Evolutionary conservation across 306 rosid species (phyloP).

Genomic region (Delonix regia): DNA sequence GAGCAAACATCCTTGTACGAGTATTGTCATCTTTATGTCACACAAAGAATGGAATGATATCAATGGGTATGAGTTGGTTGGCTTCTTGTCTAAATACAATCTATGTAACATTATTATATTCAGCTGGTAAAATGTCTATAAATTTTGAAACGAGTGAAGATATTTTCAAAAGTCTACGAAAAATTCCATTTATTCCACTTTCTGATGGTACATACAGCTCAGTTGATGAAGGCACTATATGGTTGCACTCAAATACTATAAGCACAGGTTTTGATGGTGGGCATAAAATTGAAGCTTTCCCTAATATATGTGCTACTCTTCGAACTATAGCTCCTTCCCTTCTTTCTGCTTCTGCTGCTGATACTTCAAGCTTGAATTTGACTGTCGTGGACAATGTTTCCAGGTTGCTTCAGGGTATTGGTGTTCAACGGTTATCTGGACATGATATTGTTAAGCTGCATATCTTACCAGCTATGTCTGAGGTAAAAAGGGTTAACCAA

Average conservation of each 20-base stretch:
- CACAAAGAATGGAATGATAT: constrained; percentile 47
- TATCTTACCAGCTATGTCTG: constrained; percentile 73
- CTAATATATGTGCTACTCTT: constrained; percentile 67
- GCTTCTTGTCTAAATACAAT: constrained; percentile 68
- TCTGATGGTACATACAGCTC: constrained; percentile 86
- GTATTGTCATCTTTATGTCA: constrained; percentile 61
- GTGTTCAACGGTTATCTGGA: constrained; percentile 82
- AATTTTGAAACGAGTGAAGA: constrained; percentile 52
- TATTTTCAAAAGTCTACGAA: constrained; percentile 52
- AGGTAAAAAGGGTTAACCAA: constrained; percentile 40
- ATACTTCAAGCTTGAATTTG: constrained; percentile 46
- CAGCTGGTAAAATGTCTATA: constrained; percentile 46
- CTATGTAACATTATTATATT: constrained; percentile 48
- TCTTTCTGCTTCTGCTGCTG: constrained; percentile 55
- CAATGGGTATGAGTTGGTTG: constrained; percentile 78
- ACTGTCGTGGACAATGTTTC: constrained; percentile 53
- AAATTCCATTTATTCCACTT: constrained; percentile 75
- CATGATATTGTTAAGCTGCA: constrained; percentile 89
- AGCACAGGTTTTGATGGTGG: constrained; percentile 57
- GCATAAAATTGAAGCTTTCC: constrained; percentile 69
- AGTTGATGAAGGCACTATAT: constrained; percentile 74
- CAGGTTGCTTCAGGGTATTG: constrained; percentile 67
- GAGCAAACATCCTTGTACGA: constrained; percentile 68
- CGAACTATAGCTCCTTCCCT: constrained; percentile 73
- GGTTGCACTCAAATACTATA: constrained; percentile 67